Evolutionary conservation across 805 yeast genomes (phyloP), one percentile per base, ranked within the genome.

Genomic region (Priceomyces medius): DNA sequence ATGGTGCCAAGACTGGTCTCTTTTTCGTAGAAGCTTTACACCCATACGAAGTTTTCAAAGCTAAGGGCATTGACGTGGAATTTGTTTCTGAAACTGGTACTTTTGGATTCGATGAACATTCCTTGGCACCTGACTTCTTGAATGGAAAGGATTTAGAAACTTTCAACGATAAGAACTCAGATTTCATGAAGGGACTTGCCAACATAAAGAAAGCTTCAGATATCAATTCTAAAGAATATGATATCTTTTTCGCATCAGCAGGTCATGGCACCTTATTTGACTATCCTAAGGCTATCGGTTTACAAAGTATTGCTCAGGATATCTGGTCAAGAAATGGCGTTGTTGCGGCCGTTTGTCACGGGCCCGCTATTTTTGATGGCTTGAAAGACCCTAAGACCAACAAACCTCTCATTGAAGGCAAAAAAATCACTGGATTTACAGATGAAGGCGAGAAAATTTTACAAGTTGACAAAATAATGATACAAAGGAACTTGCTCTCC

Each of bases 291-390:
- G 83, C 83, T 12, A 59, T 54, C 4, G 68, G 55, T 13, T 59
- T 81, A 40, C 79, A 74, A 41, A 46, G 55, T 18, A 43, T 77
- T 32, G 82, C 80, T 16, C 59, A 64, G 20, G 60, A 64, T 17
- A 71, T 80, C 37, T 78, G 74, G 54, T 63, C 60, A 23, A 58
- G 71, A 16, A 77, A 76, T 29, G 85, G 85, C 37, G 72, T 79
- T 29, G 73, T 81, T 18, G 59, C 80, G 32, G 84, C 86, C 12
- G 86, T 81, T 7, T 81, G 88, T 59, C 86, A 81, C 49, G 88
- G 85, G 6, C 83, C 84, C n/a, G 70, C 72, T 17, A 68, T 81
- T 46, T 76, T 81, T 45, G 75, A 68, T n/a, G 66, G 67, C 33
- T 55, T 81, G 47, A 62, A 54, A 31, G 77, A 76, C 48, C 46